Base-by-base conservation (phyloP, 1,284 basidiomycete species). In the Boletus smithii region DNA sequence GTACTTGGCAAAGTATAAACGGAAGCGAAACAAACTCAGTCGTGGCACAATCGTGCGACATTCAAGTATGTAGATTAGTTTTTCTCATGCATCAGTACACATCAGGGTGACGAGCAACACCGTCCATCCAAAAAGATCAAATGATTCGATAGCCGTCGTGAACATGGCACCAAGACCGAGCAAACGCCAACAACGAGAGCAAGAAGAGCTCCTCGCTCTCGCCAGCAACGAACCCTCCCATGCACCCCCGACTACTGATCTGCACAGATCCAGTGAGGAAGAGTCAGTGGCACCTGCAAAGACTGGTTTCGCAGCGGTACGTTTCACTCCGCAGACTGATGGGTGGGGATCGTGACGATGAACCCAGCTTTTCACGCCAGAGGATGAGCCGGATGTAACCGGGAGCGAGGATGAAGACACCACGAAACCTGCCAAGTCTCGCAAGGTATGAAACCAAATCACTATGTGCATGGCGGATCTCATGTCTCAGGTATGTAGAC, bases 111-210 rank as follows among this genome's bases (percentile, higher is more conserved):
- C n/a, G n/a, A n/a, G n/a, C n/a, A n/a, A 23, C 23, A 23, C 23
- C 23, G 23, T 23, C 23, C 26, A 8, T 10, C 26, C 11, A 26
- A 26, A 26, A 34, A 8, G 23, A 43, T 40, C 41, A 38, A 42
- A 58, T 58, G 46, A 46, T 24, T 29, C 20, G 22, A 43, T 30
- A 39, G 27, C 24, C 9, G 34, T n/a, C n/a, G n/a, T 16, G 22
- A 40, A 10, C n/a, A 87, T 88, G 85, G 72, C 85, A 50, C 80
- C 84, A 24, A 74, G 85, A 53, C 69, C 85, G n/a, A 94, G 81
- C 69, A 95, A 91, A 68, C 76, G 92, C 39, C 91, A 94, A 63
- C 84, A 91, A 58, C 73, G 91, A 36, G 90, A 92, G 60, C 74
- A 82, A 18, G 88, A 92, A 51, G 90, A 94, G 60, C 77, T 91